Percentiles rank a stretch among this genome's conserved stretches.
Conservation (phyloP, 208 protist species). For the Trypanosoma congolense region DNA sequence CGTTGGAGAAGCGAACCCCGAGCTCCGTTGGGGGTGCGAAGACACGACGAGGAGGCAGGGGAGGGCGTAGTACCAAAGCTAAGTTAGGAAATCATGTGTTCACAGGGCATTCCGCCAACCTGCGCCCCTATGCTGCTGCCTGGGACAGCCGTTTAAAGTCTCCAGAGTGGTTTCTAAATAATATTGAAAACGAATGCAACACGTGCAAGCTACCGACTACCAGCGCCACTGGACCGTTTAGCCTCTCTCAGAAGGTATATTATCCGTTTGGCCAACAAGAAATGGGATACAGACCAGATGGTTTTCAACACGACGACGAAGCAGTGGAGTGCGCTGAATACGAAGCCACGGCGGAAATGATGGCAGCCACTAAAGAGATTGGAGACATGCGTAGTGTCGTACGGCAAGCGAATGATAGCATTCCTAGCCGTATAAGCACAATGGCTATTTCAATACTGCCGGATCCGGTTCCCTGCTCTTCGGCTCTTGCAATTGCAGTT, state of each 20-base stretch:
- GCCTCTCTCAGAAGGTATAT: slow-evolving; percentile 56
- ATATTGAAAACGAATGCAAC: background rate
- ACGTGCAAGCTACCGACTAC: background rate
- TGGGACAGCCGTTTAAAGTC: too few species aligned
- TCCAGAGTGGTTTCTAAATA: background rate
- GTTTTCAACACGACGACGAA: background rate
- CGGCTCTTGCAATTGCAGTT: slow-evolving; percentile 62
- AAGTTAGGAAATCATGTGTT: too few species aligned
- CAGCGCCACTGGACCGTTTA: slow-evolving; percentile 37
- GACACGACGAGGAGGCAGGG: too few species aligned
- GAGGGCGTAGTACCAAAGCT: too few species aligned
- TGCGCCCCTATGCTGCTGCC: too few species aligned
- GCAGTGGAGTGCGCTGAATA: slow-evolving; percentile 10
- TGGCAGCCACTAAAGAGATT: slow-evolving; percentile 1
- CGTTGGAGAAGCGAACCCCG: too few species aligned
- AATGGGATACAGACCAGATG: background rate
- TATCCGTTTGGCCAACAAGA: slow-evolving; percentile 53
- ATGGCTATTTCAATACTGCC: slow-evolving; percentile 68
- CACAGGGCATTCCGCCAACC: too few species aligned
- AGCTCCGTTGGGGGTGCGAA: too few species aligned
- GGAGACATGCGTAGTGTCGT: slow-evolving; percentile 13
- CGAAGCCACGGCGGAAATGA: slow-evolving; percentile 19
- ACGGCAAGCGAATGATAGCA: slow-evolving; percentile 22
- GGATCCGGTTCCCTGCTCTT: slow-evolving; percentile 61
- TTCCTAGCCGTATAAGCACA: slow-evolving; percentile 46